These are phyloP conservation scores for Penicillium paneum DNA, from an alignment of 2,329 filamentous ascomycete genomes.

Conservation along the genomic window DNA sequence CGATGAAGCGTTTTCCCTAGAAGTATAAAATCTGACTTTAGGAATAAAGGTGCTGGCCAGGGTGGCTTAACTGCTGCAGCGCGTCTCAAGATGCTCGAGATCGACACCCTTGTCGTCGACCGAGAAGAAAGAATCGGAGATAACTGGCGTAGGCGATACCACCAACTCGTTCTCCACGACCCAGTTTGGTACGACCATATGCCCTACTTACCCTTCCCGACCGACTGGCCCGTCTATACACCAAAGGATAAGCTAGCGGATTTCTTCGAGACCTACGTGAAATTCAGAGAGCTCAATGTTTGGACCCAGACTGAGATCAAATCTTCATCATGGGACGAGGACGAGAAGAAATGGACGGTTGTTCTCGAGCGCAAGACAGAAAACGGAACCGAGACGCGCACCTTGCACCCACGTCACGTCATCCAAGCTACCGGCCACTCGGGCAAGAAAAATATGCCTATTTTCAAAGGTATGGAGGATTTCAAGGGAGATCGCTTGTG, in stretches of 20 bases:
- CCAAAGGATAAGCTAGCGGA: constrained; percentile 69
- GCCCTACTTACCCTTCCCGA: constrained; percentile 63
- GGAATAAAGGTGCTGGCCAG: constrained; percentile 56
- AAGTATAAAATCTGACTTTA: neutral
- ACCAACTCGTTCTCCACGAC: constrained; percentile 66
- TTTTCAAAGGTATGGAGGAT: constrained; percentile 48
- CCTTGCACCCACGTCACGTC: constrained; percentile 60
- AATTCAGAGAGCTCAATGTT: constrained; percentile 64
- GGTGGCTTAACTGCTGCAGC: constrained; percentile 58
- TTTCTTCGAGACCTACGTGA: constrained; percentile 65
- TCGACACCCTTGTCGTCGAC: constrained; percentile 59
- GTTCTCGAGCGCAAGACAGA: constrained; percentile 46
- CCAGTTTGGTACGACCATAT: constrained; percentile 57
- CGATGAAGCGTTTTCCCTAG: neutral
- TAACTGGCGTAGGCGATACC: constrained; percentile 62
- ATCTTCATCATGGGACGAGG: constrained; percentile 51
- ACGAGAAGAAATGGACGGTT: constrained; percentile 54
- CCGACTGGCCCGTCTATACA: constrained; percentile 66
- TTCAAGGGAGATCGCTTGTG: constrained; percentile 60
- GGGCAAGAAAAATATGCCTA: constrained; percentile 58
- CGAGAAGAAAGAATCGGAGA: constrained; percentile 58
- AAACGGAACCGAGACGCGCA: constrained; percentile 49
- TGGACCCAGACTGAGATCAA: constrained; percentile 57
- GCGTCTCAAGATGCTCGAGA: constrained; percentile 57
- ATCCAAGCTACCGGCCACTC: constrained; percentile 67